Conservation (phyloP, 2,329 filamentous ascomycete species). For the Onygenales sp. region DNA sequence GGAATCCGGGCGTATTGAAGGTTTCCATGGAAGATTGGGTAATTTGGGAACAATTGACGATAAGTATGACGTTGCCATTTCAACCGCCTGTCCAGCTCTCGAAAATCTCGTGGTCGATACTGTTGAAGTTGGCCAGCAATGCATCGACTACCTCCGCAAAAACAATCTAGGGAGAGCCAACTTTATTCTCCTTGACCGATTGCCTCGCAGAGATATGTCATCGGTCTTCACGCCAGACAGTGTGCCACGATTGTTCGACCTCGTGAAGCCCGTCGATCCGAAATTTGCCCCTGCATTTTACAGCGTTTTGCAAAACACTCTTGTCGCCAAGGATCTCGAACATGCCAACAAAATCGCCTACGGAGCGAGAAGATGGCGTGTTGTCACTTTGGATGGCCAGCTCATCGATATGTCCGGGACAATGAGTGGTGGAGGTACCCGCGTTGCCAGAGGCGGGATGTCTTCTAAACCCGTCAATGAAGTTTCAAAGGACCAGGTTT, state of each 20-base stretch:
- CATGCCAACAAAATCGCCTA: conserved; percentile 97
- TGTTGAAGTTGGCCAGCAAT: conserved; percentile 92
- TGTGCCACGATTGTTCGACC: conserved; percentile 83
- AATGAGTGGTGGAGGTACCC: conserved; percentile 93
- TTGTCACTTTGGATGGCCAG: conserved; percentile 90
- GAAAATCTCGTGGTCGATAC: conserved; percentile 97
- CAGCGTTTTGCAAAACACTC: conserved; percentile 86
- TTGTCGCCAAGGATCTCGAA: conserved; percentile 85
- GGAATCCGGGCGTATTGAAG: conserved; percentile 92
- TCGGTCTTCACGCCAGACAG: conserved; percentile 81
- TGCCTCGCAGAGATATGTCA: conserved; percentile 68
- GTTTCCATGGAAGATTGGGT: conserved; percentile 89
- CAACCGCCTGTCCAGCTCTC: conserved; percentile 81
- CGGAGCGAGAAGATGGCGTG: conserved; percentile 84
- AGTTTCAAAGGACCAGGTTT: conserved; percentile 76
- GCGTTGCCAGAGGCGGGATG: conserved; percentile 88
- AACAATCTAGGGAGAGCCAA: conserved; percentile 94
- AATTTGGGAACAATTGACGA: conserved; percentile 90
- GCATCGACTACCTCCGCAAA: conserved; percentile 94
- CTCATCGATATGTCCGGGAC: conserved; percentile 97
- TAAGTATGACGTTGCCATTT: conserved; percentile 95
- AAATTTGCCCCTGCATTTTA: conserved; percentile 87
- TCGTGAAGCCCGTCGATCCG: conserved; percentile 81
- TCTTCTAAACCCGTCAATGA: conserved; percentile 89
- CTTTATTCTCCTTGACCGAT: conserved; percentile 89